Conservation (phyloP, 1,284 basidiomycete species). For the Apiotrichum siamense region DNA sequence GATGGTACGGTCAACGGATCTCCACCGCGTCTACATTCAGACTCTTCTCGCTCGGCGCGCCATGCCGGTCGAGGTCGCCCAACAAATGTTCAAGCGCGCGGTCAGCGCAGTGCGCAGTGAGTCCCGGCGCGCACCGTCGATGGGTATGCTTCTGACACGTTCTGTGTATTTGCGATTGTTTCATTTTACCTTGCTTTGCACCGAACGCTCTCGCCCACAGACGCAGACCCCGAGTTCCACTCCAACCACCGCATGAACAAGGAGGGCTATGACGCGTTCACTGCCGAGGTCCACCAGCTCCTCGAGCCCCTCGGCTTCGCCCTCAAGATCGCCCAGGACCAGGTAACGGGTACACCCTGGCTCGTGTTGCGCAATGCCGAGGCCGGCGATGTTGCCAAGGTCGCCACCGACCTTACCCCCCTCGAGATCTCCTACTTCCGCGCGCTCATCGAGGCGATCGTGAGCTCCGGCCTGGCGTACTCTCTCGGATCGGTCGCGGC, state of each 20-base stretch:
- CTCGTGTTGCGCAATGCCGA: slow-evolving; percentile 36
- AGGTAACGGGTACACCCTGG: slow-evolving; percentile 28
- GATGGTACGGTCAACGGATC: slow-evolving; percentile 27
- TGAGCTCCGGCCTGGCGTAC: slow-evolving; percentile 40
- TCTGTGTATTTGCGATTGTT: neutral
- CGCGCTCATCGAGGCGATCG: slow-evolving; percentile 34
- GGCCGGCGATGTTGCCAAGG: slow-evolving; percentile 26
- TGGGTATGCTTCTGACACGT: too few relatives aligned
- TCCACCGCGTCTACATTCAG: slow-evolving; percentile 42
- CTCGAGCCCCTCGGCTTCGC: slow-evolving; percentile 35
- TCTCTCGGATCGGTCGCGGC: slow-evolving; percentile 37
- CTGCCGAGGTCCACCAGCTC: slow-evolving; percentile 27
- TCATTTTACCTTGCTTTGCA: neutral
- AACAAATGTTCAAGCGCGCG: slow-evolving; percentile 42
- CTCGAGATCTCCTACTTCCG: slow-evolving; percentile 41
- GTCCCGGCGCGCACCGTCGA: neutral
- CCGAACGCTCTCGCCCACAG: slow-evolving; percentile 8
- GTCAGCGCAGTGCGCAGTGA: slow-evolving; percentile 24
- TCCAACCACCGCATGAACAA: slow-evolving; percentile 20
- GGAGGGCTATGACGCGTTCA: slow-evolving; percentile 26
- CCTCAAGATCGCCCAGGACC: slow-evolving; percentile 27
- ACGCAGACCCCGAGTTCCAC: slow-evolving; percentile 20
- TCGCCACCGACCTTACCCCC: slow-evolving; percentile 37
- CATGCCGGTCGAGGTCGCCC: slow-evolving; percentile 29
- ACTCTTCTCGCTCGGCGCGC: slow-evolving; percentile 35